Percentiles rank a stretch among this genome's conserved stretches.
These are phyloP conservation scores for Cercospora nicotianae DNA, from an alignment of 2,329 filamentous ascomycete genomes.

Conservation along the genomic window DNA sequence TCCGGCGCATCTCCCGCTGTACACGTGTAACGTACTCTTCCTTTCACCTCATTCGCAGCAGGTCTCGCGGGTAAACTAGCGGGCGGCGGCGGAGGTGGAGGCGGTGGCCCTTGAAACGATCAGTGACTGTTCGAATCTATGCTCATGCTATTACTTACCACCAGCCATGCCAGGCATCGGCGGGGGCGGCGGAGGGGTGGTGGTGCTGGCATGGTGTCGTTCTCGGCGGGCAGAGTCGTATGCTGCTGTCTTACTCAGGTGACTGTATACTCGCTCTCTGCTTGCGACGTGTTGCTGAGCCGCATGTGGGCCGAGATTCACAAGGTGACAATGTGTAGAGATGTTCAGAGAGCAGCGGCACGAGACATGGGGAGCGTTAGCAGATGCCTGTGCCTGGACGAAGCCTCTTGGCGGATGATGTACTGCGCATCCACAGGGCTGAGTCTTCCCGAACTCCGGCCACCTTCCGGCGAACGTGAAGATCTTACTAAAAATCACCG, in stretches of 20 bases:
- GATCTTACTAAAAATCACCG: not conserved
- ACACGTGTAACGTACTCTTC: constrained; percentile 58
- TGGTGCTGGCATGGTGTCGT: constrained; percentile 48
- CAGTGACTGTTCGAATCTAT: constrained; percentile 6
- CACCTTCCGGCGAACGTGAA: not conserved
- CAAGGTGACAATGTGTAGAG: not conserved
- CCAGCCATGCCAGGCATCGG: constrained; percentile 58
- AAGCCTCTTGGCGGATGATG: constrained; percentile 5
- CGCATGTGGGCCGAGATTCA: not conserved
- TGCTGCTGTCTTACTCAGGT: not conserved
- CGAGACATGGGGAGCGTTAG: constrained; percentile 4
- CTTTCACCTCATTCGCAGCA: constrained; percentile 55
- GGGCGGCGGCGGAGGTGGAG: constrained; percentile 52
- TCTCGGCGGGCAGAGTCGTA: not conserved
- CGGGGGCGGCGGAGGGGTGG: constrained; percentile 68
- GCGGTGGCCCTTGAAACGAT: constrained; percentile 23
- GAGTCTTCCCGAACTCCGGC: not conserved
- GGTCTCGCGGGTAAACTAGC: constrained; percentile 57
- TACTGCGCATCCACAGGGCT: constrained; percentile 9
- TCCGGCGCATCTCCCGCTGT: not conserved
- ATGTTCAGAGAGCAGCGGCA: not conserved
- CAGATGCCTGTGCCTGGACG: constrained; percentile 14
- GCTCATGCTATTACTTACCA: constrained; percentile 43
- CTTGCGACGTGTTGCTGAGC: not conserved
- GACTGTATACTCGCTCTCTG: not conserved